Percentiles rank a stretch among this genome's conserved stretches.
These are phyloP conservation scores for Chaetomium sp. DNA, from an alignment of 2,329 filamentous ascomycete species.

Conservation along the genomic window DNA sequence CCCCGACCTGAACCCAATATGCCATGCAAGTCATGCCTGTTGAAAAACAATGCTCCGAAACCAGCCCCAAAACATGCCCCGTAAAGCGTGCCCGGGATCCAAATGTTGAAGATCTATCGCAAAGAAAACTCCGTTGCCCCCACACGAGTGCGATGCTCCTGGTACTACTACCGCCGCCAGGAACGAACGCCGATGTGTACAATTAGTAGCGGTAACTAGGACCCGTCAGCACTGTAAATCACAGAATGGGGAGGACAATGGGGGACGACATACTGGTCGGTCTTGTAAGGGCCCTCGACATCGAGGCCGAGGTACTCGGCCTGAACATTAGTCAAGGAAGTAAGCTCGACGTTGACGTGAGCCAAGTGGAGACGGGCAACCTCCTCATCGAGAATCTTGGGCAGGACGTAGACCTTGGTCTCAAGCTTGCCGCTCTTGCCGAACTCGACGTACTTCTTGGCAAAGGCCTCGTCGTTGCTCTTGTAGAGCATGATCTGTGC, in stretches of 20 bases:
- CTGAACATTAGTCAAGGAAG: conserved; percentile 76
- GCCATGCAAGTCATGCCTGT: conserved; percentile 27
- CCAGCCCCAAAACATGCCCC: conserved; percentile 18
- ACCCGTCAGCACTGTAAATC: not conserved
- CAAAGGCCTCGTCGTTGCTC: conserved; percentile 77
- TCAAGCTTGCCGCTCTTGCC: conserved; percentile 86
- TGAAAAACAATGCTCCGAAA: conserved; percentile 24
- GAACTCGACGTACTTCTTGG: conserved; percentile 94
- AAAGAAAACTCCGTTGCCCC: conserved; percentile 5
- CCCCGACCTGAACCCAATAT: conserved; percentile 25
- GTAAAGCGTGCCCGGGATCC: conserved; percentile 16
- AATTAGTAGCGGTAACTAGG: conserved; percentile 62
- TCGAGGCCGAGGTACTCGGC: conserved; percentile 90
- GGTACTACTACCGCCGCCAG: not conserved
- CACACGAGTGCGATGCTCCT: too few species aligned
- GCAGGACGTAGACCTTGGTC: conserved; percentile 89
- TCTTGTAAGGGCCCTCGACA: conserved; percentile 89
- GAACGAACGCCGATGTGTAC: conserved; percentile 5
- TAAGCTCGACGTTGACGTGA: conserved; percentile 93
- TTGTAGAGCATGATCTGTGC: conserved; percentile 99
- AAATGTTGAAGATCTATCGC: conserved; percentile 22
- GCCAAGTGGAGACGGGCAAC: conserved; percentile 88
- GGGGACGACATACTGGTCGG: conserved; percentile 63
- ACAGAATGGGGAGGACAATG: not conserved
- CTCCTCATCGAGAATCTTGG: conserved; percentile 99